A percentile compares a stretch with the other conserved stretches of the same genome.
phyloP scores from a whole-genome alignment of 2,329 filamentous ascomycete species.

The Epichloe sp. region DNA sequence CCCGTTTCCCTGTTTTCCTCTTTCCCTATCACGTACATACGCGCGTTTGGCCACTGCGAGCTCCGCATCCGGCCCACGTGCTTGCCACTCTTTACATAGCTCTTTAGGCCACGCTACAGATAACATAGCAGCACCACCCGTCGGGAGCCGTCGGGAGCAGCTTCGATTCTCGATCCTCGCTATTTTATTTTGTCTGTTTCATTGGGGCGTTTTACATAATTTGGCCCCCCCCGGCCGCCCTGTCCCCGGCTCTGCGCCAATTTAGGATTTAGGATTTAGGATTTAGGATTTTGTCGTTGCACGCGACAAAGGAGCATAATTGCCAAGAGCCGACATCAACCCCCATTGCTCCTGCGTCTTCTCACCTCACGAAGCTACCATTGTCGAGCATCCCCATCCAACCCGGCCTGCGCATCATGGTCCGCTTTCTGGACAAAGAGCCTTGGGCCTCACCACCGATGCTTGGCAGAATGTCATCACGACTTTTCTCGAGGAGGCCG shows the following conservation, averaged over 20 bases:
- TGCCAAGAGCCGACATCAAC: too few relatives aligned
- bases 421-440: constrained; percentile 6
- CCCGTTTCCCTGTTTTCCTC: too few relatives aligned
- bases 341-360: neutral
- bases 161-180: neutral
- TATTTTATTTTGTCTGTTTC: too few relatives aligned
- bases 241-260: too few relatives aligned
- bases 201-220: too few relatives aligned
- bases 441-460: neutral
- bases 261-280: too few relatives aligned
- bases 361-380: neutral
- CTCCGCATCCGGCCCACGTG: neutral
- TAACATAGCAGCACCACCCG: too few relatives aligned
- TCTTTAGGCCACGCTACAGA: neutral
- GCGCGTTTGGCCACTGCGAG: neutral
- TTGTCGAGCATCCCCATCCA: neutral
- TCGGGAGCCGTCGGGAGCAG: neutral
- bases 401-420: neutral
- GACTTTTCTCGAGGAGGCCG: constrained; percentile 18
- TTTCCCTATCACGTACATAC: neutral
- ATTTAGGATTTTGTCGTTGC: too few relatives aligned
- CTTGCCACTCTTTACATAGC: neutral
- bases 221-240: too few relatives aligned
- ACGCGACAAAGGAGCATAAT: too few relatives aligned
- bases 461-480: constrained; percentile 9